phyloP scores from a whole-genome alignment of 2,329 filamentous ascomycete genomes.

The Pseudogymnoascus pannorum region DNA sequence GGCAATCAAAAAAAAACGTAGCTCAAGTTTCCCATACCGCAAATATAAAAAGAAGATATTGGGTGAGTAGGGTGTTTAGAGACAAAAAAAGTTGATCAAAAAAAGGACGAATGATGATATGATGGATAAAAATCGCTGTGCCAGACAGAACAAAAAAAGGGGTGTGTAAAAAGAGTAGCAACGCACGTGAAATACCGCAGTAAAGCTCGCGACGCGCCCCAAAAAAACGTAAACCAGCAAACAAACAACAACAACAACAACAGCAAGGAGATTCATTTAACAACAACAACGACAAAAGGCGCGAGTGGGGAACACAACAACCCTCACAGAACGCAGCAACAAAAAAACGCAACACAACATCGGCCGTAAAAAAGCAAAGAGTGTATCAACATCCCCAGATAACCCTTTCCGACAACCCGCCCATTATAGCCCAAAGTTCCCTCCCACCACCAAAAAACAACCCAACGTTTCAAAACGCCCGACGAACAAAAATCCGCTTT shows the following conservation, averaged over 20 bases:
- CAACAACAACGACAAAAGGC: slow-evolving; percentile 1
- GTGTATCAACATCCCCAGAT: background rate
- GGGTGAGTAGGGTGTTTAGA: background rate
- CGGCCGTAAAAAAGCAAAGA: background rate
- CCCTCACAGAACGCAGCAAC: background rate
- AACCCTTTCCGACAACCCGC: background rate
- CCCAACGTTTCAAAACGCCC: background rate
- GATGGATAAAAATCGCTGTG: background rate
- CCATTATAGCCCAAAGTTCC: background rate
- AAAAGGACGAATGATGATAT: background rate
- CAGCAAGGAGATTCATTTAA: background rate
- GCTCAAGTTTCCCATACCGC: background rate
- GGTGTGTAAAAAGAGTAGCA: background rate
- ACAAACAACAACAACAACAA: no score
- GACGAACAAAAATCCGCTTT: background rate
- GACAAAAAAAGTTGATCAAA: no score
- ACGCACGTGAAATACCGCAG: background rate
- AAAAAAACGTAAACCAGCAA: background rate
- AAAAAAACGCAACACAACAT: background rate
- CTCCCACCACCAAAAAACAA: background rate
- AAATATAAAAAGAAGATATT: background rate
- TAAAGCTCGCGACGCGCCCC: background rate
- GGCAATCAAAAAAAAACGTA: background rate
- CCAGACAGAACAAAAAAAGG: slow-evolving; percentile 2
- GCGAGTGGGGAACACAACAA: background rate